Conservation (phyloP, 768 basidiomycete genomes). For the Kwoniella mangroviensis region DNA sequence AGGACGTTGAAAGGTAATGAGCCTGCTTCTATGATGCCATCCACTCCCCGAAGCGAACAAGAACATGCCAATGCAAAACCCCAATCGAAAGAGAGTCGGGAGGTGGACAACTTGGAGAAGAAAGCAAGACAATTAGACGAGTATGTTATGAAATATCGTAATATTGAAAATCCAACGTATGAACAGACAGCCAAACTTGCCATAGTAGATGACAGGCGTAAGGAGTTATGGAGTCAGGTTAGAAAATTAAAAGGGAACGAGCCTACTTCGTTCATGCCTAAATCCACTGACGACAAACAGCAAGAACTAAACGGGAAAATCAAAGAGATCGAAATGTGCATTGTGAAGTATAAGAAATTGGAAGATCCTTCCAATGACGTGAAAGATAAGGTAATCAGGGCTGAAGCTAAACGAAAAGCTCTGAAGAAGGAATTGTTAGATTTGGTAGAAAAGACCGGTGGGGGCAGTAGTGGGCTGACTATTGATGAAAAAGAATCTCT, state of each 20-base stretch:
- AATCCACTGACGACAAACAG: neutral
- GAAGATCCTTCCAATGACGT: constrained; percentile 7
- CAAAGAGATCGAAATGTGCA: constrained; percentile 15
- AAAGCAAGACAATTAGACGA: constrained; percentile 11
- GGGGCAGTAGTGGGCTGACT: constrained; percentile 38
- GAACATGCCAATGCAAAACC: neutral
- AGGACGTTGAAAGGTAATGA: neutral
- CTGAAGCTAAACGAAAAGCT: neutral
- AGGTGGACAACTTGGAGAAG: neutral
- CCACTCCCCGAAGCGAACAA: neutral
- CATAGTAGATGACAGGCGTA: constrained; percentile 8
- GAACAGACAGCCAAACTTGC: constrained; percentile 12
- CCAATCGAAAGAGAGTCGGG: neutral
- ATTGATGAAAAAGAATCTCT: constrained; percentile 29
- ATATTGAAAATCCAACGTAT: neutral
- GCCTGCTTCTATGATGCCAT: constrained; percentile 1
- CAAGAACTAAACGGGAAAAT: neutral
- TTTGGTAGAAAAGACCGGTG: constrained; percentile 7
- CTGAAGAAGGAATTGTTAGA: constrained; percentile 8
- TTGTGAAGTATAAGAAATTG: constrained; percentile 4
- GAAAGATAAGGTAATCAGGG: constrained; percentile 1
- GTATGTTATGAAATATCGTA: neutral
- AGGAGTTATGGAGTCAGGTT: constrained; percentile 8
- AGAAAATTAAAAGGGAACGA: neutral
- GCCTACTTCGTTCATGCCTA: neutral